These are phyloP conservation scores for Aegilops bicornis DNA, from an alignment of 176 grass and related monocot species.

Conservation along the genomic window DNA sequence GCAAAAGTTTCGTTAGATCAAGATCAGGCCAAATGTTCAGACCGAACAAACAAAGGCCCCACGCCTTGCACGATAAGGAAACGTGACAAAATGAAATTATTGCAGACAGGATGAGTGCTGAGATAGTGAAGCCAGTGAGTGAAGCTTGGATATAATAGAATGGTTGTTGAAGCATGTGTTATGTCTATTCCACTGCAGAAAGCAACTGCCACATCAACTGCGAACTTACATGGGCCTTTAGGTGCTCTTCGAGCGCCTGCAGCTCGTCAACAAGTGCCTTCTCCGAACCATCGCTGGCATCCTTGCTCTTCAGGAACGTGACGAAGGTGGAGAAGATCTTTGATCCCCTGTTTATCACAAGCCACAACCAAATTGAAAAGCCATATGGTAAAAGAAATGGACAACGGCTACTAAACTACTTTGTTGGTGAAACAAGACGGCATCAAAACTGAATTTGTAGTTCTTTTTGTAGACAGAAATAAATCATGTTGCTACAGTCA, in stretches of 20 bases:
- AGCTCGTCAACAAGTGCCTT: slow-evolving; percentile 64
- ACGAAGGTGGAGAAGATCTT: slow-evolving; percentile 70
- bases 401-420: background rate
- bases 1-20: background rate
- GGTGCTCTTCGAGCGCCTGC: slow-evolving; percentile 55
- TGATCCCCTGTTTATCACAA: slow-evolving; percentile 68
- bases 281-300: slow-evolving; percentile 68
- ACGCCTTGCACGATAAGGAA: background rate
- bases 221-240: slow-evolving; percentile 71
- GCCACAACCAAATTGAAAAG: background rate
- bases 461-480: no score
- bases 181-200: background rate
- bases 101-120: slow-evolving; percentile 11
- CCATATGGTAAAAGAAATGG: background rate
- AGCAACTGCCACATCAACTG: background rate
- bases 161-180: background rate
- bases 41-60: background rate
- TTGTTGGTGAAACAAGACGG: background rate
- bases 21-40: background rate
- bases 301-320: slow-evolving; percentile 90
- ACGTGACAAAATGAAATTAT: slow-evolving; percentile 13
- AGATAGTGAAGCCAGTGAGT: background rate
- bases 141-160: background rate
- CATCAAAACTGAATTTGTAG: background rate
- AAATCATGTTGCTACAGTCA: background rate